A percentile compares a stretch with the other conserved stretches of the same genome.
These are phyloP conservation scores for Aspergillus sp. DNA, from an alignment of 2,329 filamentous ascomycete species.

Conservation along the genomic window DNA sequence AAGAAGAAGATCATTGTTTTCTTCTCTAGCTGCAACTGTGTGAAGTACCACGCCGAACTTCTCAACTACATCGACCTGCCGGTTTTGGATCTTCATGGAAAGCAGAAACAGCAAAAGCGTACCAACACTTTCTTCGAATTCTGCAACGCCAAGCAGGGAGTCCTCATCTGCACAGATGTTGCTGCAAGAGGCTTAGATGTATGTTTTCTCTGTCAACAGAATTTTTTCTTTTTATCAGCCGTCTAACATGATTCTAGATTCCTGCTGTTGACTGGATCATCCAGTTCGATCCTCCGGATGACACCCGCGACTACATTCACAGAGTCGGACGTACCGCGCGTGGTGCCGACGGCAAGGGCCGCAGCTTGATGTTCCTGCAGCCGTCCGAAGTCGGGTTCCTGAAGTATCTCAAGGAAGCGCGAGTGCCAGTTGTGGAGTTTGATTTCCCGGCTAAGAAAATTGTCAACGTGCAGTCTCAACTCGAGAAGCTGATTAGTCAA, in stretches of 20 bases:
- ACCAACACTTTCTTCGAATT: constrained; percentile 99
- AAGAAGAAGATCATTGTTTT: constrained; percentile 99
- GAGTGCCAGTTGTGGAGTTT: constrained; percentile 93
- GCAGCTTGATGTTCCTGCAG: constrained; percentile 89
- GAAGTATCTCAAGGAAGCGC: constrained; percentile 82
- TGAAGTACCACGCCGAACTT: constrained; percentile 93
- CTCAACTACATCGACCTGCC: constrained; percentile 97
- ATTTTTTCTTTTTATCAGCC: not conserved
- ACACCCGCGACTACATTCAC: constrained; percentile 89
- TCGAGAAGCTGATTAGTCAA: constrained; percentile 89
- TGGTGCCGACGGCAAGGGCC: constrained; percentile 78
- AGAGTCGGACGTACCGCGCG: constrained; percentile 92
- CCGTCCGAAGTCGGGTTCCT: constrained; percentile 91
- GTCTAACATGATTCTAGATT: constrained; percentile 55
- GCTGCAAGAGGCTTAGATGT: constrained; percentile 90
- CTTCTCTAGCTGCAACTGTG: constrained; percentile 86
- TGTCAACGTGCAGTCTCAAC: constrained; percentile 81
- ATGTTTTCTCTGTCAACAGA: constrained; percentile 32
- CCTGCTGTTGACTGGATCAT: constrained; percentile 95
- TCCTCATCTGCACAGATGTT: constrained; percentile 93
- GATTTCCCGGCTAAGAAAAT: constrained; percentile 93
- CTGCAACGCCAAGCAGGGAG: constrained; percentile 78
- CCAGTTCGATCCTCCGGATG: constrained; percentile 92
- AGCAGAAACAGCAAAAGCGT: constrained; percentile 98
- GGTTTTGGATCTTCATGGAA: constrained; percentile 82